Evolutionary conservation across 768 basidiomycete genomes (phyloP).

Genomic region (Mycena venus): DNA sequence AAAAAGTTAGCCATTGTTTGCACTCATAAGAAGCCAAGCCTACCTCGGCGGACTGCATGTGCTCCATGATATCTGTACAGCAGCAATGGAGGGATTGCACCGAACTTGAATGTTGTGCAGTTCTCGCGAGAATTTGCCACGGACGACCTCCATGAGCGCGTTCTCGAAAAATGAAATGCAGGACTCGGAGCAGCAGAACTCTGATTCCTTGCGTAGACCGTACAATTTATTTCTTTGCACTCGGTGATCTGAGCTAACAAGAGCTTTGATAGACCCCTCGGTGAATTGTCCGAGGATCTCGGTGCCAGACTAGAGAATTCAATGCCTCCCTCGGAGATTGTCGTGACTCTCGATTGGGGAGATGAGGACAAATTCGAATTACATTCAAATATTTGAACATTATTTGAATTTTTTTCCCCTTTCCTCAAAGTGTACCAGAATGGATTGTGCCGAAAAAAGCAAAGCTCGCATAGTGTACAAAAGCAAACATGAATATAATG

Average conservation of each 20-base stretch:
- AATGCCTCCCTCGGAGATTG: neutral
- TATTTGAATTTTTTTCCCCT: no score
- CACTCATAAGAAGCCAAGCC: no score
- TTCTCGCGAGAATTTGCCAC: neutral
- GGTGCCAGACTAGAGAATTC: neutral
- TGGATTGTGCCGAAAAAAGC: no score
- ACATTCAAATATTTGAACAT: no score
- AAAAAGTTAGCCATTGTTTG: no score
- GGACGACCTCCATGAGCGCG: neutral
- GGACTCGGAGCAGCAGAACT: neutral
- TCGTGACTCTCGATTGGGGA: no score
- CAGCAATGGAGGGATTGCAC: neutral
- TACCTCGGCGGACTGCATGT: slow-evolving; percentile 9
- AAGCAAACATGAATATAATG: no score
- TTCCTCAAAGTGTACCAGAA: no score
- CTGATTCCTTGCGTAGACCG: neutral
- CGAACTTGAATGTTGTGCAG: slow-evolving; percentile 4
- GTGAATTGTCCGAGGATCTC: neutral
- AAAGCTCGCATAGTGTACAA: no score
- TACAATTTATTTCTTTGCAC: neutral
- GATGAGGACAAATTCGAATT: no score
- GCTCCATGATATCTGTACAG: neutral
- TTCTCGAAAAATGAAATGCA: slow-evolving; percentile 9
- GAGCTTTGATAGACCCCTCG: neutral
- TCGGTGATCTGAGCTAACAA: neutral